phyloP scores from a whole-genome alignment of 202 grass and related monocot genomes.

The Brachypodium distachyon region DNA sequence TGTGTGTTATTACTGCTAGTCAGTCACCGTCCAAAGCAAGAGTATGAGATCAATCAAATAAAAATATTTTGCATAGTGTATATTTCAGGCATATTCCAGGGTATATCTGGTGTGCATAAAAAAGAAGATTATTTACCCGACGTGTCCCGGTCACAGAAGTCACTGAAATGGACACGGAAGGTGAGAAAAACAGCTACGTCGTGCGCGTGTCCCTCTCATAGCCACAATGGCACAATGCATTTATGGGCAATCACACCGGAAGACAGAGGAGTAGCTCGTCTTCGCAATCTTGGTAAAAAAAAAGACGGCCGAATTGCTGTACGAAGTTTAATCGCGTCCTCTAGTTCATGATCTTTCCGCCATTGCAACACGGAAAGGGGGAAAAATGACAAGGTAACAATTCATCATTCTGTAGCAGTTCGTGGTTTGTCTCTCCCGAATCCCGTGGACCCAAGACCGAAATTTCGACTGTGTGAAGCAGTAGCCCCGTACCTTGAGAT shows the following conservation, averaged over 20 bases:
- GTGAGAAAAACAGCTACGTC: neutral
- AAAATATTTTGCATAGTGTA: neutral
- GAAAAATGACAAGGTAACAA: neutral
- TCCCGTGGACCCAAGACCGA: too few relatives aligned
- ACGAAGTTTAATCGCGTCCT: neutral
- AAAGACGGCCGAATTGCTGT: neutral
- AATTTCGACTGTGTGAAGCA: too few relatives aligned
- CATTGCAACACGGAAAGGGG: neutral
- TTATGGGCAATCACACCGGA: neutral
- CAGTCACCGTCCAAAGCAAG: neutral
- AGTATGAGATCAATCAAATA: neutral
- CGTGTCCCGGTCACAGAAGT: neutral
- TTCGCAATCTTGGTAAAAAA: neutral
- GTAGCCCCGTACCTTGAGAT: slow-evolving; percentile 51
- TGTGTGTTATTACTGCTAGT: neutral
- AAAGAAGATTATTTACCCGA: neutral
- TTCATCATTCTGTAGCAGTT: neutral
- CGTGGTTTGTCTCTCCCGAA: neutral
- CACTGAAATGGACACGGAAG: neutral
- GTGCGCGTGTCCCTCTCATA: neutral
- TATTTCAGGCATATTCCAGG: neutral
- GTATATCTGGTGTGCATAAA: neutral
- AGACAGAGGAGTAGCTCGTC: neutral
- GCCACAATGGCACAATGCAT: neutral
- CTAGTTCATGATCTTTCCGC: neutral